Evolutionary conservation across 176 grass and related monocot genomes (phyloP), one percentile per base, ranked within the genome.

Genomic region (Bolboschoenus planiculmis): DNA sequence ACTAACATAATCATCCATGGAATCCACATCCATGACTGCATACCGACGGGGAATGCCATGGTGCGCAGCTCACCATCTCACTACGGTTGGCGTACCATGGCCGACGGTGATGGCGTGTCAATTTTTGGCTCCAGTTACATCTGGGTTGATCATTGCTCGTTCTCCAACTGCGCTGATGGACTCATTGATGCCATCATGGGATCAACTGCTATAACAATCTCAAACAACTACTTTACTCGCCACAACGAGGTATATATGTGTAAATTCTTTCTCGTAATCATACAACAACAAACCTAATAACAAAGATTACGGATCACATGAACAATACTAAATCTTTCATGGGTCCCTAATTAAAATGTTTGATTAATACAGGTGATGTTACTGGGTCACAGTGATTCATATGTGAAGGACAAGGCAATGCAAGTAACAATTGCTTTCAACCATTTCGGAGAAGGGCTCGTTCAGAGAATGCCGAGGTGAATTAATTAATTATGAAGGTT

Each of bases 381-480:
- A 34, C 31, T 89, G 65, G 87, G 87, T 20, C 87, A 89, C 47
- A 89, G 83, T 24, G 87, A 89, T 67, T 85, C 87, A 1, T 89
- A 89, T 37, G 40, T 56, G 3, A 82, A 46, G 29, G 87, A 89
- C 66, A 89, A 78, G 78, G 26, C 65, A 1, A 89, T 89, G 87
- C 87, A 89, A 62, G 87, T 89, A 5, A 89, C 87, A 24, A 85
- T 89, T 54, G 87, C 83, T 39, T 89, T 85, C 67, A 89, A 89
- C 56, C 87, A 89, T 79, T 89, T 89, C 24, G 87, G 87, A 14
- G 87, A 89, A 67, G 87, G 87, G 34, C 83, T 89, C 13, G 70
- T 85, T 67, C 87, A 89, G 34, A 89, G 87, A 85, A 89, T 89
- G 83, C 87, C 87, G 29, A 89, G 87, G 87, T 89, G n/a, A n/a